A percentile compares a stretch with the other conserved stretches of the same genome.
Evolutionary conservation across 1,284 basidiomycete species (phyloP).

Genomic region (Melampsora abietis-canadensis): DNA sequence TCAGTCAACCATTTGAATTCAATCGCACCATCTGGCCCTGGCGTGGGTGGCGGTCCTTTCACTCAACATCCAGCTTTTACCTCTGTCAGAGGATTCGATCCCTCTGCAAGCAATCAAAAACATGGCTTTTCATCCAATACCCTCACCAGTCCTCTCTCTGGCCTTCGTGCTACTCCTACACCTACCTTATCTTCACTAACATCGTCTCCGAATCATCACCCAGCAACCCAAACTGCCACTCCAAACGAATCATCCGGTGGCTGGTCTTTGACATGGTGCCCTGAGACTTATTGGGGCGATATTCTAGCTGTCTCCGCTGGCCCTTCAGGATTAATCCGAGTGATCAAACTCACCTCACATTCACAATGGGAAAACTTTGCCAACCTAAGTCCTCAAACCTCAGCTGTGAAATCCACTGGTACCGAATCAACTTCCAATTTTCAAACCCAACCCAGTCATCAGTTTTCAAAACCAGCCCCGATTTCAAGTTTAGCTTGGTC

Average conservation of each 20-base stretch:
- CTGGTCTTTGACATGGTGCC: conserved; percentile 89
- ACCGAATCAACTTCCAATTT: conserved; percentile 18
- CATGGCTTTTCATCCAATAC: conserved; percentile 66
- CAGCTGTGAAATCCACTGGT: conserved; percentile 22
- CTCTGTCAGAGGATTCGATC: conserved; percentile 46
- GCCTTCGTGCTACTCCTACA: conserved; percentile 17
- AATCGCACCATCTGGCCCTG: conserved; percentile 23
- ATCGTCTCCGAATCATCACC: conserved; percentile 20
- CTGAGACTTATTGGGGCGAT: conserved; percentile 88
- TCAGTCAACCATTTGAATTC: conserved; percentile 35
- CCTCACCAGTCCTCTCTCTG: conserved; percentile 58
- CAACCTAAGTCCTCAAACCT: conserved; percentile 50
- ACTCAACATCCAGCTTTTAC: conserved; percentile 29
- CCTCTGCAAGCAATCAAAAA: conserved; percentile 52
- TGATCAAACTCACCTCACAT: conserved; percentile 57
- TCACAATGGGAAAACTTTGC: conserved; percentile 51
- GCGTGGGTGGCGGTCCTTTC: neutral
- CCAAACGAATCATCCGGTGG: conserved; percentile 68
- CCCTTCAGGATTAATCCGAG: conserved; percentile 69
- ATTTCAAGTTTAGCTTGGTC: conserved; percentile 71
- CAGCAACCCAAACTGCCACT: neutral
- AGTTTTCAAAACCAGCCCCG: conserved; percentile 58
- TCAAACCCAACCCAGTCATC: conserved; percentile 11
- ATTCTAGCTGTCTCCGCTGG: conserved; percentile 73
- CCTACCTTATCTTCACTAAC: conserved; percentile 35